Base-by-base conservation (phyloP, 148 eudicot genomes). In the Gaultheria prostrata region DNA sequence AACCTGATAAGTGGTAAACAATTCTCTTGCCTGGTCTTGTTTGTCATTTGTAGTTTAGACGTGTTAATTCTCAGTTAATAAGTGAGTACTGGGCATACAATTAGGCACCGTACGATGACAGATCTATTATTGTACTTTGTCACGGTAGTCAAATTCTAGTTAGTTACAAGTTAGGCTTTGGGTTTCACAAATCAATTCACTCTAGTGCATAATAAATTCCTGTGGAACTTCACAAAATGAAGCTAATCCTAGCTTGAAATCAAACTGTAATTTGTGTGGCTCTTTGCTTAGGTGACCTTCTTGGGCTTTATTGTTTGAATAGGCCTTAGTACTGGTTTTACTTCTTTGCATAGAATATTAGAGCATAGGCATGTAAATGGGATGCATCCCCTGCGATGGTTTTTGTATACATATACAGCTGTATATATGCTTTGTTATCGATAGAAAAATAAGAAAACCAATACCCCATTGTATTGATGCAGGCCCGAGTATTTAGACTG, bases 401-500 rank as follows among this genome's bases (percentile, higher is more conserved):
- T 28, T 28, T 3, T 7, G 11, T 67, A 67, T 28, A 67, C 20
- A 12, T 30, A 4, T 13, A 67, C 2, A 13, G 17, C 72, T 67
- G 33, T 67, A 13, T 67, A 28, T 67, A 30, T 67, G 18, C 72
- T 67, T 67, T 8, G 18, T 67, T 67, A 30, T 28, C 18, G 2
- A 67, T 28, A 50, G 14, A 67, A 30, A 12, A 67, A 28, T 67
- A 26, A 67, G 8, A 67, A 14, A 30, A 12, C 72, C 13, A 12
- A 28, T 8, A 30, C 24, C 84, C 12, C 32, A 45, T 63, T 39
- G 77, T 11, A 50, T 46, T 88, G 28, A 35, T 86, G 88, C 93
- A 94, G 98, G 91, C 98, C 98, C 4, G 95, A 91, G 78, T 88
- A 81, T 84, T 77, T 94, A 75, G 98, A 94, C 88, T 94, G 96